Percentiles rank a stretch among this genome's conserved stretches.
Conservation (phyloP, 1,284 basidiomycete species). For the Boletus hoseneyae region DNA sequence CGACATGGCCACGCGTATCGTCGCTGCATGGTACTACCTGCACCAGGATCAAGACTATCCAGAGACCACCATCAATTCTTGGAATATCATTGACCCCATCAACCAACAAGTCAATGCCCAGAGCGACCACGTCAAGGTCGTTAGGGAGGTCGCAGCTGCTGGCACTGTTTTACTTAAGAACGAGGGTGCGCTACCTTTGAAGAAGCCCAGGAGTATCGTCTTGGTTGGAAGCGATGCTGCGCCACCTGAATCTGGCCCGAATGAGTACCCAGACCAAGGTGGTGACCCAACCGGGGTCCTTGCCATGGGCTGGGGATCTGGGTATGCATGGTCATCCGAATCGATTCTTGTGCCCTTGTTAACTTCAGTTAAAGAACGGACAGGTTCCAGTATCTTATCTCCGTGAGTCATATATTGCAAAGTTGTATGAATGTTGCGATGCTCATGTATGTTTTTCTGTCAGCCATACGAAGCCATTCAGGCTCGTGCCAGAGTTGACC, state of each 20-base stretch:
- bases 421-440: not conserved
- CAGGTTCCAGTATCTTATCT: conserved; percentile 37
- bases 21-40: conserved; percentile 59
- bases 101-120: conserved; percentile 62
- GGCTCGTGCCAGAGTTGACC: conserved; percentile 30
- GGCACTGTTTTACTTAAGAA: conserved; percentile 82
- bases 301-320: conserved; percentile 65
- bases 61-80: conserved; percentile 52
- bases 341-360: not conserved
- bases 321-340: conserved; percentile 26
- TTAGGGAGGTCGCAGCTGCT: conserved; percentile 63
- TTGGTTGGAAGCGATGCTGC: conserved; percentile 53
- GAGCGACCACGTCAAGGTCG: conserved; percentile 52
- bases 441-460: not conserved
- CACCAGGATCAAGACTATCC: conserved; percentile 60
- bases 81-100: conserved; percentile 40
- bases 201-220: conserved; percentile 34
- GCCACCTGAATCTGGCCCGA: conserved; percentile 53
- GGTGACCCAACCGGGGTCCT: conserved; percentile 52
- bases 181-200: conserved; percentile 52
- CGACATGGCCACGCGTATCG: conserved; percentile 66
- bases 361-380: conserved; percentile 29
- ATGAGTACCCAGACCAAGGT: conserved; percentile 50
- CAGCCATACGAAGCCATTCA: conserved; percentile 42
- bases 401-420: conserved; percentile 26